phyloP scores from a whole-genome alignment of 495 filamentous ascomycete species.

The Penicillium steckii region DNA sequence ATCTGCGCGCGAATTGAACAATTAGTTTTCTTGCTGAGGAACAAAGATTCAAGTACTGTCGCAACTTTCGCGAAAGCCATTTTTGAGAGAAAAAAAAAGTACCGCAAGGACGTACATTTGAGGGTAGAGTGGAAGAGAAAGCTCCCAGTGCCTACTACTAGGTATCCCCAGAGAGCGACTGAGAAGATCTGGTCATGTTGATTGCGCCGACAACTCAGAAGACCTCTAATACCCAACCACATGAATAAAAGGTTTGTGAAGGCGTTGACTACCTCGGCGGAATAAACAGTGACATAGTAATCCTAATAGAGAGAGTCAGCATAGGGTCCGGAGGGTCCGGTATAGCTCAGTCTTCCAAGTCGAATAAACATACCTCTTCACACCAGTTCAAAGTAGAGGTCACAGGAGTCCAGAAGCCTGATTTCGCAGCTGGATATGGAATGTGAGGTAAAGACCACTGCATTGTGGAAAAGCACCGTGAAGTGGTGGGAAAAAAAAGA shows the following conservation, averaged over 20 bases:
- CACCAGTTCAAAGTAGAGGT: slow-evolving; percentile 93
- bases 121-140: slow-evolving; percentile 81
- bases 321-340: not conserved
- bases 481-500: slow-evolving; percentile 1
- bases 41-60: not conserved
- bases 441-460: slow-evolving; percentile 53
- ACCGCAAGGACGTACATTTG: slow-evolving; percentile 63
- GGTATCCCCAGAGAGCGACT: slow-evolving; percentile 69
- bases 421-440: slow-evolving; percentile 63
- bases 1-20: slow-evolving; percentile 50
- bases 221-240: slow-evolving; percentile 67
- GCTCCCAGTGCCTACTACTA: slow-evolving; percentile 77
- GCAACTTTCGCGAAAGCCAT: too few species aligned
- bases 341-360: not conserved
- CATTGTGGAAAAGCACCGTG: slow-evolving; percentile 22
- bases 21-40: slow-evolving; percentile 13
- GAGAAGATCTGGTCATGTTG: slow-evolving; percentile 72
- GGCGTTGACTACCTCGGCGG: slow-evolving; percentile 67
- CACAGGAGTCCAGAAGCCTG: slow-evolving; percentile 81
- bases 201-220: slow-evolving; percentile 66
- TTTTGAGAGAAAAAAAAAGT: not conserved
- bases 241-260: slow-evolving; percentile 82
- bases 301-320: slow-evolving; percentile 34
- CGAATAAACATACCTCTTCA: slow-evolving; percentile 65
- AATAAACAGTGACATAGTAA: slow-evolving; percentile 61